Conservation (phyloP, 306 rosid species). For the Pueraria montana region DNA sequence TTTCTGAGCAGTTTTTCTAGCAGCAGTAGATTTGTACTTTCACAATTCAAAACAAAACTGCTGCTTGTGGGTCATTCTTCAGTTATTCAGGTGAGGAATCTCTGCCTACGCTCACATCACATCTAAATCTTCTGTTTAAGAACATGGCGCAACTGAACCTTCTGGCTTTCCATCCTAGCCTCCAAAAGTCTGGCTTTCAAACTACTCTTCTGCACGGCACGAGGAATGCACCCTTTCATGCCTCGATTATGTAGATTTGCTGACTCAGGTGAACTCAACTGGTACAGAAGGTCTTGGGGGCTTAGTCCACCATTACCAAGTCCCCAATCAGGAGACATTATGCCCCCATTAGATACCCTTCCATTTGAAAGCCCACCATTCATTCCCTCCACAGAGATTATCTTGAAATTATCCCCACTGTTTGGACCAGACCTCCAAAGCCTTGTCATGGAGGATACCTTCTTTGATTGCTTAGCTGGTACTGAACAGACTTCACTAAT, state of each 20-base stretch:
- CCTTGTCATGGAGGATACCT: slow-evolving; percentile 76
- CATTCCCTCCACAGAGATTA: slow-evolving; percentile 72
- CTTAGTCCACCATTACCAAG: slow-evolving; percentile 66
- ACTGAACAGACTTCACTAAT: slow-evolving; percentile 76
- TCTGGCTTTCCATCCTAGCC: slow-evolving; percentile 91
- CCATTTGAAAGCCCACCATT: slow-evolving; percentile 84
- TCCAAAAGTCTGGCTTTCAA: slow-evolving; percentile 89
- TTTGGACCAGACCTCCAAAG: slow-evolving; percentile 85
- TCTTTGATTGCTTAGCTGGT: slow-evolving; percentile 73
- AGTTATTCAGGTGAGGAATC: slow-evolving; percentile 43
- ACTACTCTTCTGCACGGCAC: slow-evolving; percentile 72
- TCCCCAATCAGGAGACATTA: slow-evolving; percentile 73
- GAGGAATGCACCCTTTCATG: slow-evolving; percentile 88
- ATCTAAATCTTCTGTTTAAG: slow-evolving; percentile 85
- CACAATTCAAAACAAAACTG: slow-evolving; percentile 46
- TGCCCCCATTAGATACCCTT: slow-evolving; percentile 67
- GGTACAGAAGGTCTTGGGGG: slow-evolving; percentile 76
- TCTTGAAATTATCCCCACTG: slow-evolving; percentile 74
- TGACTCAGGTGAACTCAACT: slow-evolving; percentile 78
- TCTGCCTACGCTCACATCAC: slow-evolving; percentile 47
- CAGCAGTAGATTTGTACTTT: slow-evolving; percentile 39
- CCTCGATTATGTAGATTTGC: slow-evolving; percentile 68
- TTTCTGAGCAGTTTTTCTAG: slow-evolving; percentile 51
- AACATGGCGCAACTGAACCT: slow-evolving; percentile 85
- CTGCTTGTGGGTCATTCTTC: slow-evolving; percentile 42